Base-by-base conservation (phyloP, 306 rosid genomes). In the Dalbergia cultrata region DNA sequence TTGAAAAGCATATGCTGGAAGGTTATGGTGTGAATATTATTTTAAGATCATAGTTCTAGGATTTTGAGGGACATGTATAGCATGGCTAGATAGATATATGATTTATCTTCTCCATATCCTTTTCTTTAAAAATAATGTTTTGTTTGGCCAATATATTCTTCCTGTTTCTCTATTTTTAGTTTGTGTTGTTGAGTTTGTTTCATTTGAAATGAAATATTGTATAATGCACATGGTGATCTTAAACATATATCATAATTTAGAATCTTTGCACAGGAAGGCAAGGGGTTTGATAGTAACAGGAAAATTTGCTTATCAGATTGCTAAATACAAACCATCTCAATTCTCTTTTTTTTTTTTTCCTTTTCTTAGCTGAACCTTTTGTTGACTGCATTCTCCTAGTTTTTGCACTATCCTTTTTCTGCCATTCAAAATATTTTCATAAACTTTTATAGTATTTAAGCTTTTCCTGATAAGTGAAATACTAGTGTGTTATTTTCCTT, bases 331-430 rank as follows among this genome's bases (percentile, higher is more conserved):
- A 43, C 14, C 9, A 31, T 61, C 45, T 78, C 77, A 85, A 14
- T 75, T 80, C 70, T 79, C 82, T 41, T 74, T 72, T 84, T 81
- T 86, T 0, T 57, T 79, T n/a, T n/a, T n/a, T n/a, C 66, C 83
- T 87, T 83, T 79, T 92, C 95, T 86, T 89, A 53, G 79, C 81
- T 5, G 89, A 56, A 47, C 59, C 69, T 69, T 83, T 83, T 22
- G 77, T 60, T 11, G 80, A 80, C 56, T 35, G 67, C 76, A 21
- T 74, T 79, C 77, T 88, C 49, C 60, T 71, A 13, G 67, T 4
- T 60, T 74, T 81, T 31, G 75, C 45, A 2, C 63, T 74, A 26
- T 73, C 67, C 78, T 81, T 82, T 77, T 83, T 82, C 97, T 92
- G 95, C 80, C 82, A 69, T 78, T 79, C 77, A 75, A 56, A 61